phyloP scores from a whole-genome alignment of 2,329 filamentous ascomycete species.

The Fusarium continuum region DNA sequence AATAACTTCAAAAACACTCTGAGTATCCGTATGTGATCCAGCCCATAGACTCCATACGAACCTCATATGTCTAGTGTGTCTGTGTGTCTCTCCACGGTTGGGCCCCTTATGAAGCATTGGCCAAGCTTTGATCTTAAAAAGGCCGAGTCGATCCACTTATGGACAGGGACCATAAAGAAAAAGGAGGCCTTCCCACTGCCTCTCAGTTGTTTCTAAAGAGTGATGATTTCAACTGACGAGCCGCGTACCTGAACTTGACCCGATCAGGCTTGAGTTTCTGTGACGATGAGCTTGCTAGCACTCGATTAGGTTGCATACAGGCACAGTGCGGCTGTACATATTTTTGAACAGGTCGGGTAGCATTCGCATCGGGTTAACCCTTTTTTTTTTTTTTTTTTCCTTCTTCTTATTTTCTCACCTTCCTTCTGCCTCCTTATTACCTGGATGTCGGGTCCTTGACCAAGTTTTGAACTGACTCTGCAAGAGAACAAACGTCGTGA shows the following conservation, averaged over 20 bases:
- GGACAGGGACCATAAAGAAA: conserved; percentile 10
- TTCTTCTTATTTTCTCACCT: too few species aligned
- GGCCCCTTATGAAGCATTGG: conserved; percentile 34
- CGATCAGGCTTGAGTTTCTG: conserved; percentile 33
- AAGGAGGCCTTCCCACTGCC: conserved; percentile 4
- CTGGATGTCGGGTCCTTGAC: conserved; percentile 10
- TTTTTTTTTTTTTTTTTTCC: neutral
- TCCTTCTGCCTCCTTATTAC: neutral
- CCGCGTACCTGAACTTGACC: conserved; percentile 36
- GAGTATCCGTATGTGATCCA: neutral
- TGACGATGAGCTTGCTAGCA: conserved; percentile 17
- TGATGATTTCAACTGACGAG: conserved; percentile 31
- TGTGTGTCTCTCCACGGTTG: conserved; percentile 13
- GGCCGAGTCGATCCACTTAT: conserved; percentile 17
- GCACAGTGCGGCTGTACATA: conserved; percentile 21
- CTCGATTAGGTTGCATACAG: conserved; percentile 6
- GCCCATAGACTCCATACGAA: conserved; percentile 9
- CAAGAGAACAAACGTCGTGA: conserved; percentile 21
- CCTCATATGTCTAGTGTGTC: conserved; percentile 11
- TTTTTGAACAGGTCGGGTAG: neutral
- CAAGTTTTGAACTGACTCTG: conserved; percentile 22
- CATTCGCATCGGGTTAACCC: neutral
- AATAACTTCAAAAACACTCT: conserved; percentile 8
- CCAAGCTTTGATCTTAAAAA: conserved; percentile 41
- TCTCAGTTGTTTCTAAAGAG: conserved; percentile 12